A percentile compares a stretch with the other conserved stretches of the same genome.
Conservation (phyloP, 257 asterid species). For the Nicotiana undulata region DNA sequence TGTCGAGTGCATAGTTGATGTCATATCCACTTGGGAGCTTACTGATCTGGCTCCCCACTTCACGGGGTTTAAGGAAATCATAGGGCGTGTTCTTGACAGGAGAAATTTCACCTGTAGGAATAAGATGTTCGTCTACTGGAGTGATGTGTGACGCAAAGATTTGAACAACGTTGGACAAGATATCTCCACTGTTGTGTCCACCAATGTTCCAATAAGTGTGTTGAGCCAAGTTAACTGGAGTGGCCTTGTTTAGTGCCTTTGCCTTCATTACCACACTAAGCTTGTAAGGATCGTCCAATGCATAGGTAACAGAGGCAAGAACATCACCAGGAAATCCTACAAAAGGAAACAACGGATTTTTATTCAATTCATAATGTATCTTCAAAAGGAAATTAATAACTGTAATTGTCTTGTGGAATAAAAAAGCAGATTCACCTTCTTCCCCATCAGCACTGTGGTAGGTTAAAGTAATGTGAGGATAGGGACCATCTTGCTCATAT, state of each 20-base stretch:
- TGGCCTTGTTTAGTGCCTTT: neutral
- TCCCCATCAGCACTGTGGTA: constrained; percentile 10
- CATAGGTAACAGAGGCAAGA: neutral
- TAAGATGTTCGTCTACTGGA: neutral
- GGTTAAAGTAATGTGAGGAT: constrained; percentile 6
- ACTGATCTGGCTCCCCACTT: neutral
- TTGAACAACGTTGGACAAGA: neutral
- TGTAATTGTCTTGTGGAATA: neutral
- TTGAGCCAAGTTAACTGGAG: constrained; percentile 3
- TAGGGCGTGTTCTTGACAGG: neutral
- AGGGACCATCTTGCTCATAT: neutral
- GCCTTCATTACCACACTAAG: neutral
- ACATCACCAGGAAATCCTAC: neutral
- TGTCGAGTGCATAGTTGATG: constrained; percentile 7
- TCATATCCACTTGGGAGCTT: constrained; percentile 1
- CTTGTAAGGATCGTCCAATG: neutral
- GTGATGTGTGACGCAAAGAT: constrained; percentile 4
- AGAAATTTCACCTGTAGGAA: constrained; percentile 6
- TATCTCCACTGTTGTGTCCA: neutral
- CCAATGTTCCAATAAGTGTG: constrained; percentile 6
- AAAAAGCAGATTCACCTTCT: neutral
- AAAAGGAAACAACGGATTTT: neutral
- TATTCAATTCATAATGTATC: neutral
- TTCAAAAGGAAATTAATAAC: no score
- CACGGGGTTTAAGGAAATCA: constrained; percentile 3